Base-by-base conservation (phyloP, 257 asterid genomes). In the Rehmannia glutinosa region DNA sequence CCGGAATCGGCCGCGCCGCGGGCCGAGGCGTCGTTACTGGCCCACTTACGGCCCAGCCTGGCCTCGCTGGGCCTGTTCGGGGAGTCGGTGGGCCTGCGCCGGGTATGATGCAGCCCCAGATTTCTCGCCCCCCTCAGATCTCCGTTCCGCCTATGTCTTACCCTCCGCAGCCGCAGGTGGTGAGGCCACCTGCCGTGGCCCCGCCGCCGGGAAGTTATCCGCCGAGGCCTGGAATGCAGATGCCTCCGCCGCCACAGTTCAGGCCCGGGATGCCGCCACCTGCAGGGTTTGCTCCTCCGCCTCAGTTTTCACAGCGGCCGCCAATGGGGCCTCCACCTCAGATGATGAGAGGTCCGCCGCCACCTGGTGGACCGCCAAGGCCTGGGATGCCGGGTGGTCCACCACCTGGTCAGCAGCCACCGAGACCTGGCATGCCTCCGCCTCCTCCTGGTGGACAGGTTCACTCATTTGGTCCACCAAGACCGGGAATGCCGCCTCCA, bases 31-130 rank as follows among this genome's bases (percentile, higher is more conserved):
- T 89, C 8, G 89, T 86, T 0, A 68, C 90, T 1, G 87, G 86
- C 0, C 89, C 84, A 6, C 42, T 82, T 6, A 41, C 78, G 32
- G 91, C 97, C 0, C 97, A 87, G 72, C 95, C 97, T 0, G 97
- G 97, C 0, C 78, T 89, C 17, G 76, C 95, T 6, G 97, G 93
- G 0, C 97, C 95, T 0, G 85, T 87, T 9, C 70, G 97, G 95
- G n/a, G 97, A 0, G 85, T 89, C 30, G 97, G 97, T 36, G 97
- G 97, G 20, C 97, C 97, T 0, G 83, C 91, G 3, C 93, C 95
- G 5, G 89, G 89, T 1, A 89, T 89, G 97, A 89, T 89, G 97
- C 97, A 89, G 79, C 97, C 97, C 7, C 95, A 87, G 79, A 79
- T 87, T 47, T 83, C 97, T 3, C 78, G 93, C 12, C 89, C 90